Base-by-base conservation (phyloP, 1,284 basidiomycete species). In the Tilletia walkeri region DNA sequence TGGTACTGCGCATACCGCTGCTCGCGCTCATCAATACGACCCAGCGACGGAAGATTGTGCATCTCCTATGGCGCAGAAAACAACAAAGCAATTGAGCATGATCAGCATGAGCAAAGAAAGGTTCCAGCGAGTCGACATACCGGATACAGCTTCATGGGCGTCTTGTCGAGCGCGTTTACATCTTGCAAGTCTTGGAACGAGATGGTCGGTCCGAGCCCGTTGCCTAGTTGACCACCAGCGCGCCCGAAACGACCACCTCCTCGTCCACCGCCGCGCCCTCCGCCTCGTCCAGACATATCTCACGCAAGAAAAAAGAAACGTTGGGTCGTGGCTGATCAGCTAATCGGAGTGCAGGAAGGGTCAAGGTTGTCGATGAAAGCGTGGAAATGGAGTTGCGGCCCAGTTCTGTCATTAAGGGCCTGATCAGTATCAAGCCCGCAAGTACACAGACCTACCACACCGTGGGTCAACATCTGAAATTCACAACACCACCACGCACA, bases 61-160 rank as follows among this genome's bases (percentile, higher is more conserved):
- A 67, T 49, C 18, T 54, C 48, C 67, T 67, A 50, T 18, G 1
- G 2, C 2, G 4, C 6, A 45, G 41, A 18, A 10, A 71, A 70
- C 39, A 71, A 73, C 0, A 73, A 56, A 3, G 75, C 24, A 30
- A 30, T 30, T 30, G 24, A 30, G 24, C 24, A 30, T 30, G 24
- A 30, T 30, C 24, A 30, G 2, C 24, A 30, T 30, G 24, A 30
- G 24, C 24, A 30, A 30, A 30, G 24, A 30, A 30, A 30, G 24
- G 24, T 30, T 30, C 24, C 24, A 30, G 1, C 24, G 24, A 30
- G 24, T 30, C 24, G 24, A 30, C 68, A 63, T 48, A 75, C 76
- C 4, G 76, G 76, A 38, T 77, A 77, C 2, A 74, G 73, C 65
- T 77, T 77, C 2, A 74, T 75, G 36, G 76, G 76, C 5, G 76